phyloP scores from a whole-genome alignment of 192 early-diverging fungal genomes.

The Phycomyces nitens region DNA sequence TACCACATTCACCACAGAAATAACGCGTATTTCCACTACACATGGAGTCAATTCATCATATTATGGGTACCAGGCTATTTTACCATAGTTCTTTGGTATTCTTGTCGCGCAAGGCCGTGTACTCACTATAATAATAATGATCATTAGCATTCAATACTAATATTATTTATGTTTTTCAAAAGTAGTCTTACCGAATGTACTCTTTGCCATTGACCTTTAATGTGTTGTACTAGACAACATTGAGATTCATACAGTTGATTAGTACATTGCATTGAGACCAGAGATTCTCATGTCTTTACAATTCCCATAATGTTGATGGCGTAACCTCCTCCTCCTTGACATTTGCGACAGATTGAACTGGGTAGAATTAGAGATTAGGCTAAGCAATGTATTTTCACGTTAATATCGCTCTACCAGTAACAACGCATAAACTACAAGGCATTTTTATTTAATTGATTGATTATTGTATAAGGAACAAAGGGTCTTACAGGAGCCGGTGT shows the following conservation, averaged over 20 bases:
- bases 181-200: slow-evolving; percentile 18
- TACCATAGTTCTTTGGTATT: slow-evolving; percentile 30
- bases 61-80: not conserved
- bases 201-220: slow-evolving; percentile 34
- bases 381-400: not conserved
- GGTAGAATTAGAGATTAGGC: not conserved
- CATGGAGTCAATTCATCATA: not conserved
- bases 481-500: slow-evolving; percentile 51
- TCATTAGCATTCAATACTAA: not conserved
- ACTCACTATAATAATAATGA: slow-evolving; percentile 5
- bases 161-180: not conserved
- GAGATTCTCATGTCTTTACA: slow-evolving; percentile 17
- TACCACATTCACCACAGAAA: slow-evolving; percentile 57
- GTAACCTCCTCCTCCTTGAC: slow-evolving; percentile 57
- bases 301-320: slow-evolving; percentile 53
- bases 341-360: slow-evolving; percentile 63
- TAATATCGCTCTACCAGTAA: slow-evolving; percentile 41
- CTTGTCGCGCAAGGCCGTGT: slow-evolving; percentile 36
- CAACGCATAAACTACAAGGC: slow-evolving; percentile 47
- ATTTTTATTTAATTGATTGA: not conserved
- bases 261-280: too few species aligned
- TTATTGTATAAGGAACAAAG: not conserved
- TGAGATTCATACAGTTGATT: not conserved
- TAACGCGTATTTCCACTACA: slow-evolving; percentile 8
- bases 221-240: slow-evolving; percentile 23